phyloP scores from a whole-genome alignment of 2,329 filamentous ascomycete species.

The Rutstroemia sydowiana region DNA sequence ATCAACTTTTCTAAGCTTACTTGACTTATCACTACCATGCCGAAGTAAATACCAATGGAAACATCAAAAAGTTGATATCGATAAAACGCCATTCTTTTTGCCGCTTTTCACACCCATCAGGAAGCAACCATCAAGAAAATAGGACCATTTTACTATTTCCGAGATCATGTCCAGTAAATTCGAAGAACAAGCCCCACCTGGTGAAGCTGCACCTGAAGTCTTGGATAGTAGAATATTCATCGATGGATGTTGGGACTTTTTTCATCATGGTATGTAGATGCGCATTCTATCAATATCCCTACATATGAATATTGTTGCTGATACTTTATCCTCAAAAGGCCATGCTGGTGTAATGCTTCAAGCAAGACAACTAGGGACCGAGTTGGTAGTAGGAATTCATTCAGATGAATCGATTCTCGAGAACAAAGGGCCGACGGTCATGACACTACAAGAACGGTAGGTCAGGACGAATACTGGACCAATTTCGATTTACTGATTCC shows the following conservation, averaged over 20 bases:
- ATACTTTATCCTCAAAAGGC: slow-evolving; percentile 41
- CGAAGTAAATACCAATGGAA: neutral
- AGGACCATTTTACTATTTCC: too few species aligned
- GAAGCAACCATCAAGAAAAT: too few species aligned
- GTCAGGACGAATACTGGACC: slow-evolving; percentile 15
- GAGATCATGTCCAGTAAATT: slow-evolving; percentile 9
- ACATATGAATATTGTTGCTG: slow-evolving; percentile 3
- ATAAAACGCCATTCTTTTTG: neutral
- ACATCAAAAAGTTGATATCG: too few species aligned
- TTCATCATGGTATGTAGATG: slow-evolving; percentile 69
- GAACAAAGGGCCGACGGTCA: slow-evolving; percentile 97
- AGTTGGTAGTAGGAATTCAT: slow-evolving; percentile 88
- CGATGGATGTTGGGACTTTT: slow-evolving; percentile 98
- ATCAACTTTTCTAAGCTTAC: neutral
- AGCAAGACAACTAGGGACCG: slow-evolving; percentile 80
- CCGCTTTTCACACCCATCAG: too few species aligned
- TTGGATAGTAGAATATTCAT: slow-evolving; percentile 81
- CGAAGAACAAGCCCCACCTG: slow-evolving; percentile 22
- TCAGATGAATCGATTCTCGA: slow-evolving; percentile 91
- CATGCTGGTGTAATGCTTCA: slow-evolving; percentile 97
- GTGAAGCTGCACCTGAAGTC: slow-evolving; percentile 27
- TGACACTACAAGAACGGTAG: slow-evolving; percentile 83
- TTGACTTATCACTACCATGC: neutral
- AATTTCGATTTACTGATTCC: slow-evolving; percentile 25
- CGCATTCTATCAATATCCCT: neutral